Evolutionary conservation across 441 rosid species (phyloP), one percentile per base, ranked within the genome.

Genomic region (Manihot esculenta): DNA sequence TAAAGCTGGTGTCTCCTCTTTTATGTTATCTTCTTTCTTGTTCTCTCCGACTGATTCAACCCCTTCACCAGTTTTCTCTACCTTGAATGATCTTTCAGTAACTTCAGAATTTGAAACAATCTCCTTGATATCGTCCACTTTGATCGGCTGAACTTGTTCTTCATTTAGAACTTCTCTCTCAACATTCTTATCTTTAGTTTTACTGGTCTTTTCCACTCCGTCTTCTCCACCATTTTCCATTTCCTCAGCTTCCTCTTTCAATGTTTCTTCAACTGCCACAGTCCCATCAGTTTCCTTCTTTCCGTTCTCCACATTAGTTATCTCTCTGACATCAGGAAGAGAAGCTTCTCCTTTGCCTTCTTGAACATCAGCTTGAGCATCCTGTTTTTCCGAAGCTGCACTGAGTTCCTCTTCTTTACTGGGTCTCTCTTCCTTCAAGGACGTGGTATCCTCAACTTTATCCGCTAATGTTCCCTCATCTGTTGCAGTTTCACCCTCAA

Each of bases 341-440:
- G 61, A 76, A 66, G 45, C 17, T 53, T 62, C 41, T 33, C 15
- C 53, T 10, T 10, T 12, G 21, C 35, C 53, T 51, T 66, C 50
- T 56, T 26, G 18, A 26, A 11, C 0, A 6, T 70, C 66, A n/a
- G 44, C 59, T 62, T 68, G 38, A 55, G 35, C 21, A 15, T 69
- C 26, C 26, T 27, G 59, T 51, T 57, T 51, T 53, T 71, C 69
- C 13, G 48, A 26, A 60, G 20, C 35, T 26, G 48, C 59, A 38
- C 38, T 38, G 3, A 41, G 10, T 50, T 72, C 71, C 64, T 45
- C 55, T 55, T 57, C 70, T 68, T 50, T 51, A 45, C 66, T 30
- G 42, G 71, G 15, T 35, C 64, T 50, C 41, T 70, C 82, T 44
- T 60, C 73, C 64, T 76, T 73, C 55, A 64, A 23, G 17, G 62